These are phyloP conservation scores for Dioscorea cayenensis DNA, from an alignment of 116 monocot genomes.

Conservation along the genomic window DNA sequence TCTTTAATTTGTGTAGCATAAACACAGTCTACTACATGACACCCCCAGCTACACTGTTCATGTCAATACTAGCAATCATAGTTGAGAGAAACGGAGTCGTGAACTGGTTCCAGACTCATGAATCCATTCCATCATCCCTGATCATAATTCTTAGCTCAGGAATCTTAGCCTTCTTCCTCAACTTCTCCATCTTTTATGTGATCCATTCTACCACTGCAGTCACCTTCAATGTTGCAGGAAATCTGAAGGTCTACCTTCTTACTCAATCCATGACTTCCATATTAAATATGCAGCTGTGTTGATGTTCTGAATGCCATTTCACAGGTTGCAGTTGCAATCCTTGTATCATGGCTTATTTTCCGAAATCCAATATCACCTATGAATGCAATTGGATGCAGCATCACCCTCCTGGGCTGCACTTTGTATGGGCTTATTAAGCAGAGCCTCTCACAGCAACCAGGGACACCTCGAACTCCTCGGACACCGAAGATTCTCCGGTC, in stretches of 20 bases:
- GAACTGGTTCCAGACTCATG: slow-evolving; percentile 67
- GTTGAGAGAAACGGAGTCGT: slow-evolving; percentile 71
- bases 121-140: slow-evolving; percentile 31
- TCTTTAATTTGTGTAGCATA: slow-evolving; percentile 51
- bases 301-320: background rate
- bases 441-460: slow-evolving; percentile 46
- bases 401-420: slow-evolving; percentile 77
- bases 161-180: slow-evolving; percentile 85
- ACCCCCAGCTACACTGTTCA: slow-evolving; percentile 87
- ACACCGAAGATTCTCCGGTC: slow-evolving; percentile 6
- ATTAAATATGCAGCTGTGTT: too few species aligned
- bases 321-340: slow-evolving; percentile 85
- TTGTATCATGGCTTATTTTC: slow-evolving; percentile 88
- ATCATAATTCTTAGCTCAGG: slow-evolving; percentile 70
- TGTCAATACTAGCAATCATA: slow-evolving; percentile 61
- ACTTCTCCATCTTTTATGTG: slow-evolving; percentile 96
- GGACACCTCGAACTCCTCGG: slow-evolving; percentile 43
- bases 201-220: slow-evolving; percentile 97
- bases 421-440: slow-evolving; percentile 89
- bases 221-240: slow-evolving; percentile 95
- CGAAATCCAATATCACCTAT: slow-evolving; percentile 69
- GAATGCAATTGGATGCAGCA: slow-evolving; percentile 71
- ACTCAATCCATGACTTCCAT: background rate
- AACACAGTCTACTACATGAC: slow-evolving; percentile 99
- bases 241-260: slow-evolving; percentile 65